Conservation (phyloP, 176 grass and related monocot genomes). For the Cenchrus purpureus region DNA sequence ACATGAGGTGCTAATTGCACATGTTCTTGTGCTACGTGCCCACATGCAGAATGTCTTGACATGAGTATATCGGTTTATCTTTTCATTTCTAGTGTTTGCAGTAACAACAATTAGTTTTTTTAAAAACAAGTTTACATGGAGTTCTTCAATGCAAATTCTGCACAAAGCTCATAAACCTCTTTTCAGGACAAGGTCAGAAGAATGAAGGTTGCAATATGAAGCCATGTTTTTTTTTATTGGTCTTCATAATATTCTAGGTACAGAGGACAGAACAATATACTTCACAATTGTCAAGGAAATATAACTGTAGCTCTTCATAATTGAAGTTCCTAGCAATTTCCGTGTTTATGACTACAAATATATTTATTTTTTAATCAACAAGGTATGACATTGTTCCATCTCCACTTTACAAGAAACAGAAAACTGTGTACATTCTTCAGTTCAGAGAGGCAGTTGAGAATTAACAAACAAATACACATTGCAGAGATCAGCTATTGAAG, state of each 20-base stretch:
- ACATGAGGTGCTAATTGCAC: slow-evolving; percentile 7
- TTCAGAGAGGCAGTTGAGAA: neutral
- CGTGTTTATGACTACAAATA: neutral
- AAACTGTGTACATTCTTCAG: neutral
- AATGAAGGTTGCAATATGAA: slow-evolving; percentile 2
- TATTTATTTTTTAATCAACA: neutral
- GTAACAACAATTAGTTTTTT: neutral
- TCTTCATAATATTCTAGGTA: neutral
- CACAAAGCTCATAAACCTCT: neutral
- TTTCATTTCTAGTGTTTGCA: neutral
- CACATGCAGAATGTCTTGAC: neutral
- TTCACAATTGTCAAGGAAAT: neutral
- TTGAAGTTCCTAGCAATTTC: neutral
- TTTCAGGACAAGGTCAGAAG: neutral
- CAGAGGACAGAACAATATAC: neutral
- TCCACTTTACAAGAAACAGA: neutral
- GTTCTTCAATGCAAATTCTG: neutral
- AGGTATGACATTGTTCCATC: neutral
- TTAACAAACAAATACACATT: neutral
- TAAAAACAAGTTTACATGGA: neutral
- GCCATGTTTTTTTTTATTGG: neutral
- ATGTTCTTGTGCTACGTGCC: neutral
- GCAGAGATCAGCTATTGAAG: neutral
- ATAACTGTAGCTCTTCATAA: neutral
- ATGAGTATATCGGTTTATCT: neutral